Evolutionary conservation across 306 rosid genomes (phyloP).

Genomic region (cucumber (Cucumis sativus)): Cucumber_9930_V3 NC_026661.2:21140001-21140500

Average conservation of each 20-base stretch:
- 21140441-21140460: constrained; percentile 21
- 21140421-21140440: constrained; percentile 17
- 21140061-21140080: constrained; percentile 23
- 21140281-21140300: not conserved
- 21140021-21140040: constrained; percentile 28
- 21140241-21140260: not conserved
- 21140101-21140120: constrained; percentile 15
- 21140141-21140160: constrained; percentile 29
- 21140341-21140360: not conserved
- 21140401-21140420: constrained; percentile 16
- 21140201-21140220: not conserved
- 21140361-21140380: not conserved
- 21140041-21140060: constrained; percentile 25
- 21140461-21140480: constrained; percentile 16
- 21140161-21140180: constrained; percentile 2
- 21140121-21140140: constrained; percentile 27
- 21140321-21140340: no score
- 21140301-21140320: not conserved
- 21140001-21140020: constrained; percentile 17
- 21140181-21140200: not conserved
- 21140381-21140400: constrained; percentile 12
- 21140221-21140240: not conserved
- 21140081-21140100: constrained; percentile 18
- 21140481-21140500: constrained; percentile 16
- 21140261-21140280: not conserved